Evolutionary conservation across 805 yeast genomes (phyloP).

Genomic region (Kuraishia ogatae): DNA sequence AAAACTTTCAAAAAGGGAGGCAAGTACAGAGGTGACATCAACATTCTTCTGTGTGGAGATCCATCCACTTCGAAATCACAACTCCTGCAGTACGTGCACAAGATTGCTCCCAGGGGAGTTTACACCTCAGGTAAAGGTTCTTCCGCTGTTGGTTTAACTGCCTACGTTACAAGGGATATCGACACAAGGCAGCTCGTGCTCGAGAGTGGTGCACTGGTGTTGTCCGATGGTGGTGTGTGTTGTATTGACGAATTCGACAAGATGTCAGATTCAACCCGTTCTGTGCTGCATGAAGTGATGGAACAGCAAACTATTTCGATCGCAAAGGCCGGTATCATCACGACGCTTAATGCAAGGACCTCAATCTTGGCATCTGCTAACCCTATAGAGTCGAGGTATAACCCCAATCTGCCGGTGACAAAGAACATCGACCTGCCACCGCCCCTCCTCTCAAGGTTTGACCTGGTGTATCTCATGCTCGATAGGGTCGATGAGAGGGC

Average conservation of each 20-base stretch:
- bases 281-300: slow-evolving; percentile 97
- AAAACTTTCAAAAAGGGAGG: slow-evolving; percentile 88
- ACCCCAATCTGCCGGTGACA: slow-evolving; percentile 92
- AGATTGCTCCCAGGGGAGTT: slow-evolving; percentile 96
- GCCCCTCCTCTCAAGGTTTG: slow-evolving; percentile 89
- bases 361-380: slow-evolving; percentile 95
- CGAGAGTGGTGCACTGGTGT: slow-evolving; percentile 92
- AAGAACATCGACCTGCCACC: slow-evolving; percentile 96
- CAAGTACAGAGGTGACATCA: slow-evolving; percentile 91
- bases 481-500: slow-evolving; percentile 85
- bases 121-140: slow-evolving; percentile 98
- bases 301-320: slow-evolving; percentile 98
- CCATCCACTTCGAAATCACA: slow-evolving; percentile 98
- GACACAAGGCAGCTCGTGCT: slow-evolving; percentile 90
- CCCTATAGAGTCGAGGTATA: slow-evolving; percentile 92
- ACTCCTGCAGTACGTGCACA: slow-evolving; percentile 87
- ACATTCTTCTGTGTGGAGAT: slow-evolving; percentile 89
- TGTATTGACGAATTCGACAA: slow-evolving; percentile 98
- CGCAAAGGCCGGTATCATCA: slow-evolving; percentile 97
- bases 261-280: slow-evolving; percentile 90
- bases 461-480: slow-evolving; percentile 81
- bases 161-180: slow-evolving; percentile 89
- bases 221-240: slow-evolving; percentile 97
- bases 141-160: slow-evolving; percentile 98
- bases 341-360: slow-evolving; percentile 93